These are phyloP conservation scores for Hypoxylon intermedium DNA, from an alignment of 495 filamentous ascomycete genomes.

Conservation along the genomic window DNA sequence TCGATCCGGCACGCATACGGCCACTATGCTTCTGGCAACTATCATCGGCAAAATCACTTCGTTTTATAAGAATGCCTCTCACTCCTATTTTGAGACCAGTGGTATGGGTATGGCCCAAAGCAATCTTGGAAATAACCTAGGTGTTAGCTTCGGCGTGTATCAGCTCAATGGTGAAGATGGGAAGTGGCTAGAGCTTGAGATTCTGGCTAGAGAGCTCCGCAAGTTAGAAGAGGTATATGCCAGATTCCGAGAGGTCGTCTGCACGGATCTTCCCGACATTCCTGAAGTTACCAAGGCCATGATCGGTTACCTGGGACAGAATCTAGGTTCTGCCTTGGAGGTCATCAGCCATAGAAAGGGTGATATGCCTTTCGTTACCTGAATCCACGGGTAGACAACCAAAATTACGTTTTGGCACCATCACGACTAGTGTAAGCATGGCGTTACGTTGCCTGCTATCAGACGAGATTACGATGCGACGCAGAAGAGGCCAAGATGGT, in stretches of 20 bases:
- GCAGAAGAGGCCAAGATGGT: conserved; percentile 17
- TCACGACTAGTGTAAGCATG: not conserved
- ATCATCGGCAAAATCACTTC: conserved; percentile 57
- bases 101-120: conserved; percentile 33
- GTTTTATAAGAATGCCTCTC: conserved; percentile 53
- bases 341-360: conserved; percentile 48
- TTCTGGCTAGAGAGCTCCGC: conserved; percentile 53
- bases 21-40: conserved; percentile 56
- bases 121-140: conserved; percentile 32
- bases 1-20: conserved; percentile 50
- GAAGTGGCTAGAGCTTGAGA: conserved; percentile 54
- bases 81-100: conserved; percentile 46
- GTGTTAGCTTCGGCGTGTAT: conserved; percentile 54
- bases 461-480: conserved; percentile 30
- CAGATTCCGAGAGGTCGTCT: conserved; percentile 50
- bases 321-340: conserved; percentile 45
- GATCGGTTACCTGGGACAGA: conserved; percentile 53
- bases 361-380: conserved; percentile 37
- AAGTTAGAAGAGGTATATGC: conserved; percentile 55
- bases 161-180: conserved; percentile 53
- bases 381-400: conserved; percentile 8
- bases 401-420: conserved; percentile 9
- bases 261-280: conserved; percentile 49
- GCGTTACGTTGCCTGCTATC: conserved; percentile 9
- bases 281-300: conserved; percentile 51